These are phyloP conservation scores for Globisporangium irregulare DNA, from an alignment of 352 stramenopile species.

Conservation along the genomic window DNA sequence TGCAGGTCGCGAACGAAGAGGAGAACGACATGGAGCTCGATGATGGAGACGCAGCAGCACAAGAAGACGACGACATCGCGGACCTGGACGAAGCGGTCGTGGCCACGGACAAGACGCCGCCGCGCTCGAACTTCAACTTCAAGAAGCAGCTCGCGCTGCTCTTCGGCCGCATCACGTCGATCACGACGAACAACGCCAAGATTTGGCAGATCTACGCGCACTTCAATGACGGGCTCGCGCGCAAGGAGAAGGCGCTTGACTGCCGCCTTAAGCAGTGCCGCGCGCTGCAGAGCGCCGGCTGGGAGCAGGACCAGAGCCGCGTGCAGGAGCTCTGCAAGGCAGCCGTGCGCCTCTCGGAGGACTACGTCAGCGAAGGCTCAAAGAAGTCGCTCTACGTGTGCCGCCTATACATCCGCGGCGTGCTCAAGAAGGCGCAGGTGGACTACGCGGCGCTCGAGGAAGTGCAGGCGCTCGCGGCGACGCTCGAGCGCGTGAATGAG, in stretches of 20 bases:
- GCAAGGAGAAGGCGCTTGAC: conserved; percentile 69
- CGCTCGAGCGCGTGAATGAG: conserved; percentile 51
- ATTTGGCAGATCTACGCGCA: conserved; percentile 84
- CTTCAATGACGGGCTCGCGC: conserved; percentile 67
- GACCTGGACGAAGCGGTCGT: conserved; percentile 45
- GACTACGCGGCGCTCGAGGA: conserved; percentile 55
- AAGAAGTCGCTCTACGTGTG: conserved; percentile 80
- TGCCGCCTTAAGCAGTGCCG: conserved; percentile 79
- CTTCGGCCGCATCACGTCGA: conserved; percentile 72
- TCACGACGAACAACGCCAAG: conserved; percentile 73
- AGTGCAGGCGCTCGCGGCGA: conserved; percentile 41
- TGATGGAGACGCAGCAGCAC: conserved; percentile 6
- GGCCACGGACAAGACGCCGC: conserved; percentile 32
- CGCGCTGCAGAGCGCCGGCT: conserved; percentile 61
- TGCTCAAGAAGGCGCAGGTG: conserved; percentile 77
- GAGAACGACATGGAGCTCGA: conserved; percentile 27
- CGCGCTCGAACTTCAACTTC: conserved; percentile 14
- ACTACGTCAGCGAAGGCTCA: conserved; percentile 67
- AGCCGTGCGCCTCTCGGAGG: conserved; percentile 48
- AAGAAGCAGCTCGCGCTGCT: conserved; percentile 60
- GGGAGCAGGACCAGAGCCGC: conserved; percentile 56
- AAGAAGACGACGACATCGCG: conserved; percentile 42
- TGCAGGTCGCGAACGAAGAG: conserved; percentile 18
- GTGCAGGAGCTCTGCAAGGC: conserved; percentile 62
- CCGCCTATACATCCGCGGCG: conserved; percentile 66